phyloP scores from a whole-genome alignment of 495 filamentous ascomycete genomes.

The Lepidopterella palustris region DNA sequence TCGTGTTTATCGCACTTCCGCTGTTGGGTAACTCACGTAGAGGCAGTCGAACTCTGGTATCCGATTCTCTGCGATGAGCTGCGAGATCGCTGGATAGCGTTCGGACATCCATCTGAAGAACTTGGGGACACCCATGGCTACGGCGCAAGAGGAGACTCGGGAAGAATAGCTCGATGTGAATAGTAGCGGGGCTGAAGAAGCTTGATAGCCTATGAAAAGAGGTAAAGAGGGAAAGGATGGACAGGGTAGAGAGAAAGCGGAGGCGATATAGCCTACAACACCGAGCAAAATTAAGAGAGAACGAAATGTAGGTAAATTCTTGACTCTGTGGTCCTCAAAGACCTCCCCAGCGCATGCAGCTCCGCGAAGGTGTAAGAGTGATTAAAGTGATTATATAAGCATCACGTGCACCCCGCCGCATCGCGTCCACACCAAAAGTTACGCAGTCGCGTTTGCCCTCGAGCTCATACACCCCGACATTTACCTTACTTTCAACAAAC shows the following conservation, averaged over 20 bases:
- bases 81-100: slow-evolving; percentile 97
- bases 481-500: not conserved
- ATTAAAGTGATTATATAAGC: not conserved
- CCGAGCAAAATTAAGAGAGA: not conserved
- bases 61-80: slow-evolving; percentile 97
- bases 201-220: too few species aligned
- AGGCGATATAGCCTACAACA: slow-evolving; percentile 11
- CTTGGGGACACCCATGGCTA: slow-evolving; percentile 82
- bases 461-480: not conserved
- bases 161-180: not conserved
- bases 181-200: not conserved
- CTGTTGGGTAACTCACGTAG: slow-evolving; percentile 51
- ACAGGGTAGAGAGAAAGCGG: slow-evolving; percentile 2
- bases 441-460: not conserved
- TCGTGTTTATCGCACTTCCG: not conserved
- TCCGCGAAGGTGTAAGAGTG: not conserved
- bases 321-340: slow-evolving; percentile 31
- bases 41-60: slow-evolving; percentile 99
- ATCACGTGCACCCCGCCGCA: not conserved
- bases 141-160: not conserved
- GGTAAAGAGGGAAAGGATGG: slow-evolving; percentile 2
- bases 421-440: not conserved
- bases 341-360: not conserved
- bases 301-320: slow-evolving; percentile 19
- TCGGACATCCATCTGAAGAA: slow-evolving; percentile 95